Percentiles rank a stretch among this genome's conserved stretches.
These are phyloP conservation scores for Aspergillus ochraceus DNA, from an alignment of 2,329 filamentous ascomycete genomes.

Conservation along the genomic window DNA sequence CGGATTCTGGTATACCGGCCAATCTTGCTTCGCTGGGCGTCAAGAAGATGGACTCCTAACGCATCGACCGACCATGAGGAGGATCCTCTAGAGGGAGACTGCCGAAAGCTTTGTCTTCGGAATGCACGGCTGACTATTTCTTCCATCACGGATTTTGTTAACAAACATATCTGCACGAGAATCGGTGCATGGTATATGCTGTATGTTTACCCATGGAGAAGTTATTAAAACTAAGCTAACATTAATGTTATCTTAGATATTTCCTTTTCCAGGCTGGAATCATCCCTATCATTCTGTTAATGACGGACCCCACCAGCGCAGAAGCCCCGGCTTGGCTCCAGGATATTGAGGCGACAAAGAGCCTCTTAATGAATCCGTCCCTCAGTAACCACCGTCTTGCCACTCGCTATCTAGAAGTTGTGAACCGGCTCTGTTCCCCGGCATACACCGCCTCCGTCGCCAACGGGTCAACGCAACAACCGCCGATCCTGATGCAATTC, in stretches of 20 bases:
- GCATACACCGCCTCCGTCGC: constrained; percentile 20
- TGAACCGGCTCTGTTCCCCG: constrained; percentile 40
- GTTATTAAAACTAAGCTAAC: background rate
- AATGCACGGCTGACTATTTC: constrained; percentile 43
- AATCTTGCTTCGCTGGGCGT: constrained; percentile 43
- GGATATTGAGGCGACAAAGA: constrained; percentile 42
- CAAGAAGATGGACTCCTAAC: constrained; percentile 35
- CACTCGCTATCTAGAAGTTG: constrained; percentile 39
- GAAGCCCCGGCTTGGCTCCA: constrained; percentile 39
- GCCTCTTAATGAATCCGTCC: constrained; percentile 39
- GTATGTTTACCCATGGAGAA: constrained; percentile 21
- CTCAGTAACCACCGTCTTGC: constrained; percentile 42
- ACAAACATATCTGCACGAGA: constrained; percentile 40
- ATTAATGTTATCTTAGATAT: constrained; percentile 28
- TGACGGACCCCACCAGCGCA: constrained; percentile 41
- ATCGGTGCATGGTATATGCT: constrained; percentile 48
- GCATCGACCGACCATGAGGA: constrained; percentile 28
- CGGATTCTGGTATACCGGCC: constrained; percentile 47
- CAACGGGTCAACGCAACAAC: constrained; percentile 19
- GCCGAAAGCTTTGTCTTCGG: constrained; percentile 41
- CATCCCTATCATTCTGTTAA: constrained; percentile 45
- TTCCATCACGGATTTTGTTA: constrained; percentile 44
- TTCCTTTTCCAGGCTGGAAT: constrained; percentile 49
- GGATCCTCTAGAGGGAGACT: constrained; percentile 39
- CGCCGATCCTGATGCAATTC: constrained; percentile 36